Evolutionary conservation across 179 eudicot species (phyloP).

Genomic region (Dionaea muscipula): DNA sequence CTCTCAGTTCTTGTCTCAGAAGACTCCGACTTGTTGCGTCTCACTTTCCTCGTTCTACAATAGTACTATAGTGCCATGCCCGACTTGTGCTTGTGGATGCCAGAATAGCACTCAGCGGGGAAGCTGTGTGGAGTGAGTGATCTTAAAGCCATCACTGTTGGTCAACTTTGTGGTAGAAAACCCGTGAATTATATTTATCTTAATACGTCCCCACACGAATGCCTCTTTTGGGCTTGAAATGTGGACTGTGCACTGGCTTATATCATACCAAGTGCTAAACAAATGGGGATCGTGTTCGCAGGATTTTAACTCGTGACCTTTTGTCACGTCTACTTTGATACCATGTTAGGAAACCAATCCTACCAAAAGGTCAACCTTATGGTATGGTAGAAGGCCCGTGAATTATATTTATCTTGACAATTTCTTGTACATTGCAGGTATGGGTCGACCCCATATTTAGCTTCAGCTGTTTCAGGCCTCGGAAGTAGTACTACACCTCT

Average conservation of each 20-base stretch:
- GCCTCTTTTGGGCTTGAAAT: too few species aligned
- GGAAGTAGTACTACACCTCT: conserved; percentile 19
- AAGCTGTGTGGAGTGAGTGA: conserved; percentile 30
- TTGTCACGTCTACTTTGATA: conserved; percentile 2
- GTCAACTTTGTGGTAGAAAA: too few species aligned
- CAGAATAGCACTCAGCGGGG: conserved; percentile 35
- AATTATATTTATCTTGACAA: conserved; percentile 3
- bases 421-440: conserved; percentile 17
- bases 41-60: conserved; percentile 36
- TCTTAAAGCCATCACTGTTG: neutral
- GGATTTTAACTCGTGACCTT: neutral
- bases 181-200: too few species aligned
- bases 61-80: conserved; percentile 36
- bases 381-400: too few species aligned
- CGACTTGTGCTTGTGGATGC: conserved; percentile 37
- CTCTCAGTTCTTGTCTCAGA: conserved; percentile 34
- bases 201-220: too few species aligned
- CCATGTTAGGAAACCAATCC: too few species aligned
- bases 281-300: too few species aligned
- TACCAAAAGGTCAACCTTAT: too few species aligned
- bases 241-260: too few species aligned
- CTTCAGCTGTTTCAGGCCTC: conserved; percentile 25
- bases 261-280: too few species aligned
- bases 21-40: conserved; percentile 36
- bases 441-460: conserved; percentile 27